Evolutionary conservation across 345 rosid genomes (phyloP), one percentile per base, ranked within the genome.

Genomic region (Moringa oleifera): DNA sequence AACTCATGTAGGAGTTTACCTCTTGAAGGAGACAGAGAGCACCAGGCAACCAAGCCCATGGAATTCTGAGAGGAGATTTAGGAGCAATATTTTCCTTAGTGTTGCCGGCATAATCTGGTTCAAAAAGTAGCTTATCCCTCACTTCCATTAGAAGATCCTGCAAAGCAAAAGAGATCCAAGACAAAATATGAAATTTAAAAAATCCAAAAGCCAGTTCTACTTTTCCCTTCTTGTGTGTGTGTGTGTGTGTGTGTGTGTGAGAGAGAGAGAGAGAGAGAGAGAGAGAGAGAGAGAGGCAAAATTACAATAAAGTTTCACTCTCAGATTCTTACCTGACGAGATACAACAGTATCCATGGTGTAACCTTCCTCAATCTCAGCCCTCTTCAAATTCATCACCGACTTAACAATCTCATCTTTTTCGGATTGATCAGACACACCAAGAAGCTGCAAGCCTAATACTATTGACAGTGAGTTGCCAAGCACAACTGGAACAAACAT

Each of bases 11-110:
- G 52, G 64, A 52, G 23, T 55, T 41, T 57, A 94, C 99, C 97
- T 94, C 99, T 81, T 90, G 97, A 72, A 90, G 97, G 50, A 94
- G 87, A 77, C 95, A 85, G 58, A 94, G 87, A 61, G 96, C 99
- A 63, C 84, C 96, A 65, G 97, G 88, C 75, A 94, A 72, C 97
- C 96, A 94, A 49, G 80, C 55, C 92, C 88, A 88, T 11, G 91
- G 93, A 53, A 94, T 83, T 73, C 71, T 77, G 58, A 94, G 85
- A 64, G 93, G 80, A 69, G 85, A 79, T 70, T 81, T 88, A 11
- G 99, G 97, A 9, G 81, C 80, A 65, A 88, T 74, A 60, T 81
- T 90, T 58, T 80, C 92, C 73, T 79, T 88, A 16, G 76, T 19
- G 67, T 81, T 82, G 71, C 99, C 99, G 67, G 97, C 89, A 78